Conservation (phyloP, 805 yeast genomes). For the Tetrapisispora nanseiensis region DNA sequence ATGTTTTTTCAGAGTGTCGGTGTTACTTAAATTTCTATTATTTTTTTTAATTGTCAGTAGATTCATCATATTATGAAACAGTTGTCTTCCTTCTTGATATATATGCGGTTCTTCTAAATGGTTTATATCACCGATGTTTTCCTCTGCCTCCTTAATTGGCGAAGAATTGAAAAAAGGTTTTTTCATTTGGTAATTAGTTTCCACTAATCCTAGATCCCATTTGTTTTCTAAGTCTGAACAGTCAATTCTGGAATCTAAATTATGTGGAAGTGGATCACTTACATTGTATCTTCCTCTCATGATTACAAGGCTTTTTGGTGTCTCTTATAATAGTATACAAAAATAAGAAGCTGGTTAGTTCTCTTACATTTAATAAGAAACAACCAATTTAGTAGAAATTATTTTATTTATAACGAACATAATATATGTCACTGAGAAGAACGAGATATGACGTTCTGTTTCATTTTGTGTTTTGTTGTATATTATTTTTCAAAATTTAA, state of each 20-base stretch:
- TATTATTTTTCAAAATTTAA: too few relatives aligned
- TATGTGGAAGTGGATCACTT: neutral
- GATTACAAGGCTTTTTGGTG: neutral
- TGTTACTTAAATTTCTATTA: neutral
- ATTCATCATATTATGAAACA: neutral
- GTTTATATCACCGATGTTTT: neutral
- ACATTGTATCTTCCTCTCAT: slow-evolving; percentile 1
- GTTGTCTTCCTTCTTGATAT: neutral
- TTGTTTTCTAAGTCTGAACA: neutral
- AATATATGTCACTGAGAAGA: too few relatives aligned
- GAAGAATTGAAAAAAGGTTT: neutral
- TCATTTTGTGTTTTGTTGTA: too few relatives aligned
- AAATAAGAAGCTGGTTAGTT: too few relatives aligned
- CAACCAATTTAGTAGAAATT: too few relatives aligned
- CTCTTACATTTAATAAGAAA: too few relatives aligned
- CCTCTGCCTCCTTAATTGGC: neutral
- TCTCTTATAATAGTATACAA: neutral
- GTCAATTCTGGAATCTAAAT: neutral
- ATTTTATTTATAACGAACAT: too few relatives aligned
- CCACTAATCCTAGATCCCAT: neutral
- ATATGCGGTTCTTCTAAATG: neutral
- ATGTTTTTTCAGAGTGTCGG: neutral
- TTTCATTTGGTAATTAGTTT: neutral
- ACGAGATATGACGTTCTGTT: too few relatives aligned
- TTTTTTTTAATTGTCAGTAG: neutral